Evolutionary conservation across 2,329 filamentous ascomycete genomes (phyloP).

Genomic region (Aspergillus sp.): DNA sequence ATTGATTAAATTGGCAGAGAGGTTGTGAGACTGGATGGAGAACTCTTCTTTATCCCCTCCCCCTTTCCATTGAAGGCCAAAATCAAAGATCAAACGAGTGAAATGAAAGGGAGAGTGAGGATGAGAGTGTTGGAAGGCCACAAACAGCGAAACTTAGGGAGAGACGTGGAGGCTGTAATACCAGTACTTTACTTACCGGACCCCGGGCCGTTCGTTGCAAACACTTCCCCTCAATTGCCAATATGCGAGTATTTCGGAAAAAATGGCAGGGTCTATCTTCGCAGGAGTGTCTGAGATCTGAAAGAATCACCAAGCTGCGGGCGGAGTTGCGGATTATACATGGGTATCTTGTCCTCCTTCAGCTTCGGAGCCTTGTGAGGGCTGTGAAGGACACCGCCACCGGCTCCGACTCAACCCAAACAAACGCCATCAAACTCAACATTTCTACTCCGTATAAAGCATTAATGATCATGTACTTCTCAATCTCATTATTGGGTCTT

Average conservation of each 20-base stretch:
- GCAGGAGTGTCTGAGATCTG: background rate
- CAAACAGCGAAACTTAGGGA: background rate
- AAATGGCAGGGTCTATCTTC: background rate
- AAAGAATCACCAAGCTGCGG: background rate
- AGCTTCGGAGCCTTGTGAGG: background rate
- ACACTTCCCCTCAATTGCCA: background rate
- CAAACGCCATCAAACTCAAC: background rate
- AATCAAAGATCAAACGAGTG: slow-evolving; percentile 7
- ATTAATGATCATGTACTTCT: background rate
- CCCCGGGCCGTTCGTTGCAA: background rate
- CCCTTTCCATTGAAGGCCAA: slow-evolving; percentile 1
- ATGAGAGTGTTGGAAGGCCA: background rate
- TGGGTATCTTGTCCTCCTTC: background rate
- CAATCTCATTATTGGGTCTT: background rate
- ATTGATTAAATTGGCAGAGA: slow-evolving; percentile 10
- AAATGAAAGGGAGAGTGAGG: slow-evolving; percentile 14
- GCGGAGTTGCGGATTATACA: background rate
- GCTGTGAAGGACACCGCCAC: slow-evolving; percentile 8
- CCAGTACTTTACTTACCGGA: slow-evolving; percentile 12
- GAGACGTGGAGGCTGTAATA: slow-evolving; percentile 1
- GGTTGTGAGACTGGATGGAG: slow-evolving; percentile 12
- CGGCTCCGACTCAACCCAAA: background rate
- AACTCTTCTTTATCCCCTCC: slow-evolving; percentile 5
- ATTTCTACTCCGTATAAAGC: background rate
- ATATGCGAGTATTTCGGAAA: background rate